Conservation (phyloP, 345 rosid species). For the Lepidium africanum region DNA sequence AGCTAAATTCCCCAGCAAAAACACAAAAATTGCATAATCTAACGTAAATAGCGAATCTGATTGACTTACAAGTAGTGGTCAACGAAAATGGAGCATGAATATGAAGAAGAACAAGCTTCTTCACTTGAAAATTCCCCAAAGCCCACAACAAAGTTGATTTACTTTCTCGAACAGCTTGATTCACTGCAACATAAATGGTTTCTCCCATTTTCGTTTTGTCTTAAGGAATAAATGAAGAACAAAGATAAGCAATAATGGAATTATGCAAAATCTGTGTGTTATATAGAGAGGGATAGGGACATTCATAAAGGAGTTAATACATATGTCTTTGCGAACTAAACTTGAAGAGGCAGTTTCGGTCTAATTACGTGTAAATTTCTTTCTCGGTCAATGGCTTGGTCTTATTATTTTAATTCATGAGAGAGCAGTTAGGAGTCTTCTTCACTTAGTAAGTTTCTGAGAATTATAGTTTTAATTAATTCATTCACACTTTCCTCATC, state of each 20-base stretch:
- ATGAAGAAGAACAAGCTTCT: constrained; percentile 35
- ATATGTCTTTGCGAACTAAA: background rate
- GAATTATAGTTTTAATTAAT: background rate
- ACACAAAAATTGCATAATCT: no score
- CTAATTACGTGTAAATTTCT: background rate
- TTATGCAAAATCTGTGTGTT: background rate
- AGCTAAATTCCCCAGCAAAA: no score
- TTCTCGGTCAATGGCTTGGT: background rate
- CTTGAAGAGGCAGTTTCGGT: constrained; percentile 13
- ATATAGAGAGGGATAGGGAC: background rate
- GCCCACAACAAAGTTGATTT: constrained; percentile 46
- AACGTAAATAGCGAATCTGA: no score
- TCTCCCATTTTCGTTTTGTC: constrained; percentile 4
- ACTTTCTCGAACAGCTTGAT: constrained; percentile 36
- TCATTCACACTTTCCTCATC: background rate
- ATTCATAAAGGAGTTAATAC: background rate
- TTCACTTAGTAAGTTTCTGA: constrained; percentile 1
- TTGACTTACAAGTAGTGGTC: background rate
- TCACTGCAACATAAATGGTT: constrained; percentile 52
- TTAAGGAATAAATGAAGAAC: background rate
- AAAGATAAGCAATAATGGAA: background rate
- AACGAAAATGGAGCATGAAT: constrained; percentile 34
- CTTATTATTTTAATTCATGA: no score
- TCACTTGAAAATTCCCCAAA: constrained; percentile 26
- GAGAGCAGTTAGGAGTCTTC: constrained; percentile 1